These are phyloP conservation scores for Ceratocystis colombiana DNA, from an alignment of 2,329 filamentous ascomycete species.

Conservation along the genomic window DNA sequence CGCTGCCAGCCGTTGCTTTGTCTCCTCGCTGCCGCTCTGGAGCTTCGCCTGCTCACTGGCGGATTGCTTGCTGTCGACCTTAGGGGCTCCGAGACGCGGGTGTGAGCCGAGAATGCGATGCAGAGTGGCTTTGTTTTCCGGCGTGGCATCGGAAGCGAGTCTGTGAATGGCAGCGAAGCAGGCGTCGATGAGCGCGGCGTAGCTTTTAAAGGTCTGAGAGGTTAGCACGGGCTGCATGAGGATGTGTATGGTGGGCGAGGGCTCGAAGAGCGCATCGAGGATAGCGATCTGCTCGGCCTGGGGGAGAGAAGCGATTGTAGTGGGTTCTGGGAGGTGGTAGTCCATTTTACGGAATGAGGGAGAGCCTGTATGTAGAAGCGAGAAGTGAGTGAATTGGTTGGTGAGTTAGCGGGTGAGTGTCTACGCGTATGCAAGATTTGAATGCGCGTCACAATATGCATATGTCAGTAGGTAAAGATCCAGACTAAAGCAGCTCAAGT, in stretches of 20 bases:
- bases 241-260: slow-evolving; percentile 61
- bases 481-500: not conserved
- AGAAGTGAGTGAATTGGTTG: not conserved
- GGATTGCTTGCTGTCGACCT: slow-evolving; percentile 72
- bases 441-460: not conserved
- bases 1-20: slow-evolving; percentile 45
- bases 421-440: no score
- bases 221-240: slow-evolving; percentile 60
- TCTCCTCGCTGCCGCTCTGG: slow-evolving; percentile 46
- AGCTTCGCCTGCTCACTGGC: slow-evolving; percentile 72
- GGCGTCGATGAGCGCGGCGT: slow-evolving; percentile 57
- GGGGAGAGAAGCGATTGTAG: slow-evolving; percentile 46
- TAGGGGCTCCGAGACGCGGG: slow-evolving; percentile 71
- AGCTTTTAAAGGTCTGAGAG: slow-evolving; percentile 49
- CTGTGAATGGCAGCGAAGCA: slow-evolving; percentile 49
- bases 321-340: slow-evolving; percentile 31
- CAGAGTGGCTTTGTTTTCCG: slow-evolving; percentile 42
- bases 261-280: slow-evolving; percentile 78
- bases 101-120: slow-evolving; percentile 69
- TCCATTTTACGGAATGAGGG: not conserved
- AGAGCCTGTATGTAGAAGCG: not conserved
- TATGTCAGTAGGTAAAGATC: not conserved
- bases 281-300: slow-evolving; percentile 45
- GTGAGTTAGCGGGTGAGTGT: not conserved
- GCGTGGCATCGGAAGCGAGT: slow-evolving; percentile 43